A percentile compares a stretch with the other conserved stretches of the same genome.
Conservation (phyloP, 164 flowering plant species). For the Sedum album region DNA sequence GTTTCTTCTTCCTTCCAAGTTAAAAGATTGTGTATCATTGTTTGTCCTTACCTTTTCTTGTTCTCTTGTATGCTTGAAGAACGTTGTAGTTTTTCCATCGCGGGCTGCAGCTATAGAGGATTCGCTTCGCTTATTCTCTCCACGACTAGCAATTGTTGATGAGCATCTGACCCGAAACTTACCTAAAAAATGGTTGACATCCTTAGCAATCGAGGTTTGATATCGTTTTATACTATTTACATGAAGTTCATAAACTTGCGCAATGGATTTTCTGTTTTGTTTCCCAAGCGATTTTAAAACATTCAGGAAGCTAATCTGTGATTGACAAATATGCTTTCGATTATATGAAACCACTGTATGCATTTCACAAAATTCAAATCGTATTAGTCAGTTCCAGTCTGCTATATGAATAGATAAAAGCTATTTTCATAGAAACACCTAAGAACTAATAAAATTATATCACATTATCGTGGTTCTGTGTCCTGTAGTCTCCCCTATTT, state of each 20-base stretch:
- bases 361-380: background rate
- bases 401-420: background rate
- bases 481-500: no score
- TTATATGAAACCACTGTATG: background rate
- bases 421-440: background rate
- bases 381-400: background rate
- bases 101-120: constrained; percentile 87
- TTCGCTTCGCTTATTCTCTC: constrained; percentile 80
- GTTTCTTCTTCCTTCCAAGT: background rate
- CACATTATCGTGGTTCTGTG: no score
- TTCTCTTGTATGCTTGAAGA: constrained; percentile 34
- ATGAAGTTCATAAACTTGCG: background rate
- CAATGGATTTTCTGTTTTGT: background rate
- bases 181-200: constrained; percentile 82
- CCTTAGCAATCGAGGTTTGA: constrained; percentile 62
- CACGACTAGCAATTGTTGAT: constrained; percentile 92
- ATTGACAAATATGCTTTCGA: background rate
- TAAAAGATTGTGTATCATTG: background rate
- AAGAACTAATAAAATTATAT: background rate
- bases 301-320: background rate
- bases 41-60: constrained; percentile 14
- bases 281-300: background rate
- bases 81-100: constrained; percentile 90
- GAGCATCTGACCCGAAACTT: constrained; percentile 80
- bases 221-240: constrained; percentile 2